A percentile compares a stretch with the other conserved stretches of the same genome.
Conservation (phyloP, 345 rosid species). For the Rubroshorea leprosula region DNA sequence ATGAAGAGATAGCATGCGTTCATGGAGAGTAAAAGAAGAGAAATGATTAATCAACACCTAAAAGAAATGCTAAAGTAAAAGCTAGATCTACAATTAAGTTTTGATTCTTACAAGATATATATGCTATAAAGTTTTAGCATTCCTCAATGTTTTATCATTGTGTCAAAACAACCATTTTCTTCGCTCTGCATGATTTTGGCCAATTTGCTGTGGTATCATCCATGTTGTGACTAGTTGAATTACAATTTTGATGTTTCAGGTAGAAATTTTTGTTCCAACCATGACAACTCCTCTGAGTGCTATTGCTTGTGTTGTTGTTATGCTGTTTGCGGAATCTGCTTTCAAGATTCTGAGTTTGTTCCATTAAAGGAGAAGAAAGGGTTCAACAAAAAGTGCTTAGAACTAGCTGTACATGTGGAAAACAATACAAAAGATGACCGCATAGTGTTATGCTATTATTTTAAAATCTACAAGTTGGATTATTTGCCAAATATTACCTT, state of each 20-base stretch:
- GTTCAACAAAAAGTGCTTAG: not conserved
- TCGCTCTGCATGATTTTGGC: too few relatives aligned
- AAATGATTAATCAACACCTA: not conserved
- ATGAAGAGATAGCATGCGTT: too few relatives aligned
- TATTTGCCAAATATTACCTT: too few relatives aligned
- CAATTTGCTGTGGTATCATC: too few relatives aligned
- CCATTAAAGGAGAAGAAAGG: not conserved
- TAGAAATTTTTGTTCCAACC: not conserved
- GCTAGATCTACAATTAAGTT: not conserved
- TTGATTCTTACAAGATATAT: not conserved
- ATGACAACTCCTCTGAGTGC: not conserved
- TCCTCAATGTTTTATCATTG: too few relatives aligned
- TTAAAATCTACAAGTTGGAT: too few relatives aligned
- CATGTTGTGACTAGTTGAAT: not conserved
- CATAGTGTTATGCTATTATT: not conserved
- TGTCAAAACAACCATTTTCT: too few relatives aligned
- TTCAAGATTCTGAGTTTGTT: not conserved
- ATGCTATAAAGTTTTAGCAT: too few relatives aligned
- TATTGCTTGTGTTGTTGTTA: not conserved
- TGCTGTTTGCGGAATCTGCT: not conserved
- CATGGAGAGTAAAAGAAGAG: too few relatives aligned
- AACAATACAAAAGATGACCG: not conserved
- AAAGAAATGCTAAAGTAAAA: not conserved
- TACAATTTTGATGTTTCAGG: not conserved
- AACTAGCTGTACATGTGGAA: not conserved